Percentiles rank a stretch among this genome's conserved stretches.
Evolutionary conservation across 768 basidiomycete species (phyloP).

Genomic region (Amanita brunnescens): DNA sequence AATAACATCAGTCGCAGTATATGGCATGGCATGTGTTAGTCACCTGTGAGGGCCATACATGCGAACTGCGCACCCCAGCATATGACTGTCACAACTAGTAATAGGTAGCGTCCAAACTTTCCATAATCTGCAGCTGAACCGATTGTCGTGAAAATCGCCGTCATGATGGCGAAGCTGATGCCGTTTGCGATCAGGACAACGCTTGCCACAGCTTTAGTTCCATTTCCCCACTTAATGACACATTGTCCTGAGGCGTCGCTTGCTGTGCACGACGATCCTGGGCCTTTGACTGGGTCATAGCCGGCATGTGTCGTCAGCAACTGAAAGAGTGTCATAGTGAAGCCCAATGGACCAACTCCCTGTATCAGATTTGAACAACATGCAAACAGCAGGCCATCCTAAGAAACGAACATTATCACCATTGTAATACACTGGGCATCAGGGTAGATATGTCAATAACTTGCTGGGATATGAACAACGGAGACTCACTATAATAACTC

Average conservation of each 20-base stretch:
- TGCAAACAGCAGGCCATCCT: not conserved
- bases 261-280: conserved; percentile 60
- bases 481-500: conserved; percentile 58
- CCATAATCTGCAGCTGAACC: conserved; percentile 70
- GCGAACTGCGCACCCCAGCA: conserved; percentile 81
- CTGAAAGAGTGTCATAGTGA: conserved; percentile 70
- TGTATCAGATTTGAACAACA: conserved; percentile 16
- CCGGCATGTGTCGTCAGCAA: conserved; percentile 63
- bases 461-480: not conserved
- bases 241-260: conserved; percentile 57
- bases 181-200: conserved; percentile 74
- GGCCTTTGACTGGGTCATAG: conserved; percentile 60
- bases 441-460: not conserved
- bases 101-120: conserved; percentile 68
- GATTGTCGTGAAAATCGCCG: conserved; percentile 72
- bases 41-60: conserved; percentile 65
- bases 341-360: conserved; percentile 64
- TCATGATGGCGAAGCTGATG: conserved; percentile 75
- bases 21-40: conserved; percentile 13
- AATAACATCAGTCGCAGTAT: not conserved
- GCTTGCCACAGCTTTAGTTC: conserved; percentile 67
- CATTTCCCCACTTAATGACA: conserved; percentile 68
- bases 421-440: conserved; percentile 64
- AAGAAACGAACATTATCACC: conserved; percentile 57
- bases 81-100: conserved; percentile 60